Conservation (phyloP, 2,329 filamentous ascomycete species). For the Pseudogymnoascus sp. region DNA sequence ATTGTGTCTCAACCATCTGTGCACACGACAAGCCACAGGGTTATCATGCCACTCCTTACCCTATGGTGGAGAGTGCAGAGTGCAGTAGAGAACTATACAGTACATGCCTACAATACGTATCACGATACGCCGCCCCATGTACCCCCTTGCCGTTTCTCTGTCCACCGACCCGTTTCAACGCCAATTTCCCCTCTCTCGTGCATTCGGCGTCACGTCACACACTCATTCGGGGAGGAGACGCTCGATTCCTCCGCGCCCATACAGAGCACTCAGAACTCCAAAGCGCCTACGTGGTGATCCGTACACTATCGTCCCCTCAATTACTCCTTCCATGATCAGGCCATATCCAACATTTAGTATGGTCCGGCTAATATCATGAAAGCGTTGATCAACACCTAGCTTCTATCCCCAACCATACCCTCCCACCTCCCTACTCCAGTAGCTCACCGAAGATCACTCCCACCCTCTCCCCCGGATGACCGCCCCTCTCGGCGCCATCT, state of each 20-base stretch:
- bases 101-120: background rate
- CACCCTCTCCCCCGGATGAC: background rate
- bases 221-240: background rate
- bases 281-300: background rate
- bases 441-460: background rate
- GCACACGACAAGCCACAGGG: constrained; percentile 6
- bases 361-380: constrained; percentile 2
- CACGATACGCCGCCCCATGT: background rate
- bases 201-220: constrained; percentile 3
- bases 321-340: background rate
- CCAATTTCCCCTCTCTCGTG: background rate
- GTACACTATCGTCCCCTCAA: background rate
- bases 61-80: background rate
- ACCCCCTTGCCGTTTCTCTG: background rate
- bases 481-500: background rate
- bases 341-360: background rate
- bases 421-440: background rate
- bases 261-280: background rate
- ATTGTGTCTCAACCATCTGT: background rate
- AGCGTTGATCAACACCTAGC: background rate
- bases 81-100: no score
- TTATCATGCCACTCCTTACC: background rate
- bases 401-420: background rate
- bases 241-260: background rate
- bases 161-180: background rate